phyloP scores from a whole-genome alignment of 2,329 filamentous ascomycete genomes.

The Botrytis tulipae region DNA sequence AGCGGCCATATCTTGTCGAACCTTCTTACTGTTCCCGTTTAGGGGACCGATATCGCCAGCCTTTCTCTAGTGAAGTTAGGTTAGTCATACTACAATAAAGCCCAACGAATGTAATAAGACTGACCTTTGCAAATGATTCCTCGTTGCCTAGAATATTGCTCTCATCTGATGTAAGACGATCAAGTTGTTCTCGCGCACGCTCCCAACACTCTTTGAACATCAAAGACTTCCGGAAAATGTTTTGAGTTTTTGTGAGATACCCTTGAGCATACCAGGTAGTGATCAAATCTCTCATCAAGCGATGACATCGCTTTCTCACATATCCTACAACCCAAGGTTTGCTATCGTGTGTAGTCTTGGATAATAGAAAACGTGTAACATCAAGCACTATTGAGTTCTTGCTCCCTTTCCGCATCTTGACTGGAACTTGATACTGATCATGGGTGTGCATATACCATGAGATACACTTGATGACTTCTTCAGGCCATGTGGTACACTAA shows the following conservation, averaged over 20 bases:
- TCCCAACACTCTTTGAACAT: not conserved
- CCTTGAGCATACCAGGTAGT: not conserved
- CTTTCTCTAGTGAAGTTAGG: no score
- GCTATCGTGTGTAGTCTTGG: not conserved
- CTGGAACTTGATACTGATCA: not conserved
- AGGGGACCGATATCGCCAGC: no score
- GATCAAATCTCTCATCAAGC: not conserved
- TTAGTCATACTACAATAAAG: no score
- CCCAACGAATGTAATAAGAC: not conserved
- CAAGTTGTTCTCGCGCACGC: not conserved
- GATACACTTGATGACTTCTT: not conserved
- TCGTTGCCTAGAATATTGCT: not conserved
- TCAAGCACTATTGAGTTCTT: not conserved
- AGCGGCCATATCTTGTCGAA: no score
- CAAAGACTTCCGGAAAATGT: not conserved
- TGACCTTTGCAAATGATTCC: not conserved
- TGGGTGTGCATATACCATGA: not conserved
- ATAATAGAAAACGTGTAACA: not conserved
- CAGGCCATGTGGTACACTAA: not conserved
- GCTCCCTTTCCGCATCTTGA: not conserved
- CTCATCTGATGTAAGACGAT: not conserved
- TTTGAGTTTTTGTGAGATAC: not conserved
- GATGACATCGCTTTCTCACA: not conserved
- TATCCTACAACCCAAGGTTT: not conserved
- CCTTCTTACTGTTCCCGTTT: no score